These are phyloP conservation scores for Aspergillus calidoustus DNA, from an alignment of 2,329 filamentous ascomycete genomes.

Conservation along the genomic window DNA sequence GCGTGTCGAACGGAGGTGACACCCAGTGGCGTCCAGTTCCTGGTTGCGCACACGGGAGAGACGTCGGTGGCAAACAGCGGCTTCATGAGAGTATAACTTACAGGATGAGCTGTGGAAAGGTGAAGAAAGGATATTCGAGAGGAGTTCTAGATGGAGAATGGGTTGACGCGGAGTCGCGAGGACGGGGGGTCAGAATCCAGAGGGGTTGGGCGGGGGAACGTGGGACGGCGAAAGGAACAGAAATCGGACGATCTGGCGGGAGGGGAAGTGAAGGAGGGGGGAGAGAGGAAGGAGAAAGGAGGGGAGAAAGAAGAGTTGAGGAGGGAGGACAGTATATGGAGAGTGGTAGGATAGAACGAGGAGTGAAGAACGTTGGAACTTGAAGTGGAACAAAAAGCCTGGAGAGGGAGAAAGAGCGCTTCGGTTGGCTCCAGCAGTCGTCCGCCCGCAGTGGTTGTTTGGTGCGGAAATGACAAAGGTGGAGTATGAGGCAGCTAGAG, in stretches of 20 bases:
- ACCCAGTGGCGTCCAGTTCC: conserved; percentile 1
- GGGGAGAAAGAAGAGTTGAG: conserved; percentile 26
- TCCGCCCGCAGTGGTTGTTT: conserved; percentile 1
- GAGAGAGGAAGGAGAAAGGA: conserved; percentile 24
- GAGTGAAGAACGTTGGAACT: conserved; percentile 24
- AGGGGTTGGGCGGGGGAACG: conserved; percentile 35
- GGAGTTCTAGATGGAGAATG: conserved; percentile 1
- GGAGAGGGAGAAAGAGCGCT: conserved; percentile 23
- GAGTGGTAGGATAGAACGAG: conserved; percentile 28
- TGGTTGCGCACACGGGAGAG: background rate
- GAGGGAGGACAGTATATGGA: conserved; percentile 24
- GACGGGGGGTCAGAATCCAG: conserved; percentile 28
- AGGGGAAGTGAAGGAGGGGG: conserved; percentile 18
- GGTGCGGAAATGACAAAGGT: conserved; percentile 15
- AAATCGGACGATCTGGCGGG: conserved; percentile 18
- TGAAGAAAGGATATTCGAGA: background rate
- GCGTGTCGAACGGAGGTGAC: conserved; percentile 12
- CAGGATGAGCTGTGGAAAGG: background rate
- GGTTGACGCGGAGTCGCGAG: conserved; percentile 20
- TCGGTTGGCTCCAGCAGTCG: conserved; percentile 8
- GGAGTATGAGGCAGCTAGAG: conserved; percentile 1
- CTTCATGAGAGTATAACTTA: background rate
- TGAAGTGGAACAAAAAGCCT: conserved; percentile 23
- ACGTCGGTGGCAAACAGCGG: background rate
- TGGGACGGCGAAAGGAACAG: conserved; percentile 29